Evolutionary conservation across 345 rosid species (phyloP).

Genomic region (Clausena lansium): DNA sequence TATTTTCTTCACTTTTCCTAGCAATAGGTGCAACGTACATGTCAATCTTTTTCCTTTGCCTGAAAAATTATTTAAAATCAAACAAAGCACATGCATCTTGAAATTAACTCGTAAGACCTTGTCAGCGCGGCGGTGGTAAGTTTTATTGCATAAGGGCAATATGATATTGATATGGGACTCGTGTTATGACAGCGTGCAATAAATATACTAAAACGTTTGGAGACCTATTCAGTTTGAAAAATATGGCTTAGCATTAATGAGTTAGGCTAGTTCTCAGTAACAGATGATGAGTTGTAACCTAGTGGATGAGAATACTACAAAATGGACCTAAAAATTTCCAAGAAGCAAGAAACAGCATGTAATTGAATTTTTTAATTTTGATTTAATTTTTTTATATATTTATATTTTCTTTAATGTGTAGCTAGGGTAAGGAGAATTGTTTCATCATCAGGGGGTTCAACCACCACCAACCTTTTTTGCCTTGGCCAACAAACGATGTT

Average conservation of each 20-base stretch:
- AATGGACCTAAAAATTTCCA: background rate
- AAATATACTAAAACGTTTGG: conserved; percentile 13
- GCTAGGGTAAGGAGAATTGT: conserved; percentile 8
- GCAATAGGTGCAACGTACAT: too few species aligned
- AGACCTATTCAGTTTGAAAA: conserved; percentile 17
- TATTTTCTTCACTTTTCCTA: too few species aligned
- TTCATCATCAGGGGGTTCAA: conserved; percentile 56
- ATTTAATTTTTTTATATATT: background rate
- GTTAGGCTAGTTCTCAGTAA: conserved; percentile 8
- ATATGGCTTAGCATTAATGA: conserved; percentile 17
- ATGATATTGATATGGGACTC: conserved; percentile 7
- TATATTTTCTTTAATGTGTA: background rate
- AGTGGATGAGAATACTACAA: conserved; percentile 14
- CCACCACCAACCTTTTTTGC: conserved; percentile 65
- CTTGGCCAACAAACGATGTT: conserved; percentile 46
- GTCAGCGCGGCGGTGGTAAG: conserved; percentile 12
- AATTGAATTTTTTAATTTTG: background rate
- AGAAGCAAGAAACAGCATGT: background rate
- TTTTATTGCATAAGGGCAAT: background rate
- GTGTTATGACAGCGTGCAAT: conserved; percentile 22
- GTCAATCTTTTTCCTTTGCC: background rate
- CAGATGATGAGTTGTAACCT: conserved; percentile 16
- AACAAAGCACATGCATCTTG: background rate
- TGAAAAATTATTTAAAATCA: background rate
- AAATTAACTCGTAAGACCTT: background rate